Conservation (phyloP, 2,329 filamentous ascomycete species). For the Sporothrix phasma region DNA sequence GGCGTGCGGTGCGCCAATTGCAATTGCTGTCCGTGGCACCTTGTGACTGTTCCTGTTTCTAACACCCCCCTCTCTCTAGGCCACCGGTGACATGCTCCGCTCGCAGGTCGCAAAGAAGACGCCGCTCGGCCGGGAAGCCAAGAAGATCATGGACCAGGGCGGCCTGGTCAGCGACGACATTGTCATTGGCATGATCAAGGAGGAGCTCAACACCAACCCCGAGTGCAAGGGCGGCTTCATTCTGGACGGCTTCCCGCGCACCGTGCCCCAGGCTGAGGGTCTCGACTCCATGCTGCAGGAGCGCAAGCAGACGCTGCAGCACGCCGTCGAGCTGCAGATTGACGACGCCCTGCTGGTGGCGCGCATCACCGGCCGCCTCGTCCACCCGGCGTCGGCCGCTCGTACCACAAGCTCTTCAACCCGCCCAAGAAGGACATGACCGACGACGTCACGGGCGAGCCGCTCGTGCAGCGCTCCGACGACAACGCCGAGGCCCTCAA, state of each 20-base stretch:
- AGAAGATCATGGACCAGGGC: conserved; percentile 99
- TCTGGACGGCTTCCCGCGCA: conserved; percentile 95
- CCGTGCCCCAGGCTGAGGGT: conserved; percentile 87
- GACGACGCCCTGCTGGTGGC: conserved; percentile 88
- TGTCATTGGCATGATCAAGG: conserved; percentile 99
- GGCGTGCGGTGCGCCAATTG: conserved; percentile 26
- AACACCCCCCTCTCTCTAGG: conserved; percentile 40
- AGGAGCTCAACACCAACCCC: conserved; percentile 83
- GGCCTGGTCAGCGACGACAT: conserved; percentile 98
- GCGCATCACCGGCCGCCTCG: conserved; percentile 88
- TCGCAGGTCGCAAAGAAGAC: conserved; percentile 98
- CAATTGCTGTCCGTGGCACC: not conserved
- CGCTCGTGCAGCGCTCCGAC: conserved; percentile 88
- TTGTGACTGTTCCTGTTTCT: too few species aligned
- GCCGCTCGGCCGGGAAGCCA: conserved; percentile 82
- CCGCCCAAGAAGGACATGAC: conserved; percentile 89
- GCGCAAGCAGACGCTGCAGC: conserved; percentile 76
- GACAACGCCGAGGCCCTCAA: conserved; percentile 93
- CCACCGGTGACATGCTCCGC: conserved; percentile 97
- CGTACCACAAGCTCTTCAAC: conserved; percentile 99
- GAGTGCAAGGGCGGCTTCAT: conserved; percentile 99
- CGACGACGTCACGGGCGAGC: conserved; percentile 94
- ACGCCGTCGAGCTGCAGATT: conserved; percentile 94
- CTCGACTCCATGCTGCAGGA: conserved; percentile 82
- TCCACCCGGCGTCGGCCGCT: conserved; percentile 91